Base-by-base conservation (phyloP, 306 rosid genomes). In the Purshia tridentata region DNA sequence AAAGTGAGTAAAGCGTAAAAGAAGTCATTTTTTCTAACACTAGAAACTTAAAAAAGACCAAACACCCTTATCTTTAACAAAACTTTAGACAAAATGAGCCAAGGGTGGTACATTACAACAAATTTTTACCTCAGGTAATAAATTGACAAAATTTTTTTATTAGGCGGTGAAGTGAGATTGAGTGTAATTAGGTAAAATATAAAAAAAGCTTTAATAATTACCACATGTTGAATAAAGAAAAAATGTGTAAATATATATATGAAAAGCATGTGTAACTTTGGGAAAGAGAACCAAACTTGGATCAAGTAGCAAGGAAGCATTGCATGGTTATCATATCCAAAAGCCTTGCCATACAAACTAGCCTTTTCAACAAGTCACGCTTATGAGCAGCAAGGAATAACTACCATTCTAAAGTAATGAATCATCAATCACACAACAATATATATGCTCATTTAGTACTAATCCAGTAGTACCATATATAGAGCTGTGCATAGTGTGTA, bases 301-400 rank as follows among this genome's bases (percentile, higher is more conserved):
- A 53, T 51, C 73, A 10, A 51, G 73, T 52, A 52, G 73, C 61
- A 69, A 69, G 61, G 73, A 69, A 69, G 49, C 40, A 49, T 52
- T 20, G 35, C 6, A 46, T 20, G 42, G 54, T 3, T 6, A 6
- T 6, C 45, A 6, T 2, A 8, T 1, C 19, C 12, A 65, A 46
- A 66, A 69, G 20, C 50, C 40, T 69, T 69, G 60, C 13, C 50
- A 42, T n/a, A 68, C 53, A 54, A 59, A 2, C 35, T 29, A 3
- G 35, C 19, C 45, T 44, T 60, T 39, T 37, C 65, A 72, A 48
- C 20, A 53, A 37, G 60, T 51, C 54, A 60, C 75, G 19, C 69
- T 40, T 9, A 50, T 41, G 47, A 61, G 57, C 57, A 51, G 80
- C 64, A 69, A 77, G 52, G 64, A 42, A 77, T 77, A 69, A 60